Evolutionary conservation across 179 eudicot species (phyloP).

Genomic region (Pouteria campechiana): DNA sequence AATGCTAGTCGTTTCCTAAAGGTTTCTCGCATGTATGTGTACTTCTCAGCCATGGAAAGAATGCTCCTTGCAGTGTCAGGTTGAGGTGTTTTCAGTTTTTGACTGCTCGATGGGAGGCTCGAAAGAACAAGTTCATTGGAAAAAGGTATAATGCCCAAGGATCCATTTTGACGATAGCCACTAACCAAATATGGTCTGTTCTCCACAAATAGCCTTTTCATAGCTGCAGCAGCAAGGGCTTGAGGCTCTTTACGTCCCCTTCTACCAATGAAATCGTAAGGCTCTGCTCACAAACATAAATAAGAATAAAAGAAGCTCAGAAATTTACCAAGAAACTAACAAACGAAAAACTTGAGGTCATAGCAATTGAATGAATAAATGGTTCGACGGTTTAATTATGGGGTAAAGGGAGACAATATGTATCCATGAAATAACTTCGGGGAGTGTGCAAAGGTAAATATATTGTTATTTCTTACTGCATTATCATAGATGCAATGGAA

Average conservation of each 20-base stretch:
- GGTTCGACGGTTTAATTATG: too few relatives aligned
- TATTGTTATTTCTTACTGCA: too few relatives aligned
- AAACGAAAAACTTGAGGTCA: too few relatives aligned
- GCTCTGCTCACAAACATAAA: slow-evolving; percentile 46
- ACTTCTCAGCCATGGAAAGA: slow-evolving; percentile 82
- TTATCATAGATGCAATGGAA: too few relatives aligned
- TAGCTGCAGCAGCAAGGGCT: slow-evolving; percentile 70
- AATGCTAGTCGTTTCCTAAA: slow-evolving; percentile 75
- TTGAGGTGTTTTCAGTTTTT: slow-evolving; percentile 18
- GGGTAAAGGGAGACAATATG: too few relatives aligned
- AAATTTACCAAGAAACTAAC: too few relatives aligned
- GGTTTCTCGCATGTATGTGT: slow-evolving; percentile 72
- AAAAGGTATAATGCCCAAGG: slow-evolving; percentile 19
- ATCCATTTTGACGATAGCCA: slow-evolving; percentile 51
- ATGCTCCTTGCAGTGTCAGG: slow-evolving; percentile 37
- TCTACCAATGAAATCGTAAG: slow-evolving; percentile 67
- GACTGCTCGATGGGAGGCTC: slow-evolving; percentile 21
- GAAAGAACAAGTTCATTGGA: slow-evolving; percentile 23
- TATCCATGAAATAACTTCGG: too few relatives aligned
- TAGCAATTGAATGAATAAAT: too few relatives aligned
- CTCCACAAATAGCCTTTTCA: slow-evolving; percentile 73
- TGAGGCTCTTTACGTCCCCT: slow-evolving; percentile 90
- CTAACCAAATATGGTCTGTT: slow-evolving; percentile 81
- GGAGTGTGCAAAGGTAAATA: too few relatives aligned
- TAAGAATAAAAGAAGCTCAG: too few relatives aligned